Evolutionary conservation across 768 basidiomycete species (phyloP).

Genomic region (Mycena sanguinolenta): DNA sequence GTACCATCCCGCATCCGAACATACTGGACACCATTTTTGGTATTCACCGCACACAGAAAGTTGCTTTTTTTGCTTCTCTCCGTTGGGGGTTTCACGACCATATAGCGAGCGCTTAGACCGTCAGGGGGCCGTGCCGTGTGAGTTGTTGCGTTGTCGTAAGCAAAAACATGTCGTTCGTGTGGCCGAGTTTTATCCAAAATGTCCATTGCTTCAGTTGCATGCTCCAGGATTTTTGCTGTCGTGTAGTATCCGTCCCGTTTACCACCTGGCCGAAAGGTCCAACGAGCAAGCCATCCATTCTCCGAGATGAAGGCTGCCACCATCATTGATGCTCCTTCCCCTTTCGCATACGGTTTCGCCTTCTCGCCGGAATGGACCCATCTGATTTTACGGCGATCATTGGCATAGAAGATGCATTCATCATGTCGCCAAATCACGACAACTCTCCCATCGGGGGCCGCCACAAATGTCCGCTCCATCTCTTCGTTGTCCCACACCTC

Average conservation of each 20-base stretch:
- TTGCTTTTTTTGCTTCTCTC: neutral
- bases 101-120: neutral
- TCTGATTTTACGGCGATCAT: conserved; percentile 37
- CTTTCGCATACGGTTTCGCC: conserved; percentile 45
- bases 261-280: neutral
- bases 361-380: conserved; percentile 39
- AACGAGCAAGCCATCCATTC: conserved; percentile 35
- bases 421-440: conserved; percentile 43
- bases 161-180: neutral
- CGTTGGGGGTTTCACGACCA: neutral
- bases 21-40: neutral
- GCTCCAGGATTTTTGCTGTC: conserved; percentile 1
- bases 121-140: neutral
- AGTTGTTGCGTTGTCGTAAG: conserved; percentile 5
- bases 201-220: neutral
- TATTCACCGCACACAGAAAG: too few relatives aligned
- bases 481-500: conserved; percentile 2
- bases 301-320: conserved; percentile 46
- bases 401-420: conserved; percentile 47
- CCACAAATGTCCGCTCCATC: neutral
- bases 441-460: conserved; percentile 16
- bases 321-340: conserved; percentile 47
- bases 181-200: neutral
- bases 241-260: neutral
- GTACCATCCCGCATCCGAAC: neutral